Base-by-base conservation (phyloP, 169 alveolate species). In the Plasmodium malariae region DNA sequence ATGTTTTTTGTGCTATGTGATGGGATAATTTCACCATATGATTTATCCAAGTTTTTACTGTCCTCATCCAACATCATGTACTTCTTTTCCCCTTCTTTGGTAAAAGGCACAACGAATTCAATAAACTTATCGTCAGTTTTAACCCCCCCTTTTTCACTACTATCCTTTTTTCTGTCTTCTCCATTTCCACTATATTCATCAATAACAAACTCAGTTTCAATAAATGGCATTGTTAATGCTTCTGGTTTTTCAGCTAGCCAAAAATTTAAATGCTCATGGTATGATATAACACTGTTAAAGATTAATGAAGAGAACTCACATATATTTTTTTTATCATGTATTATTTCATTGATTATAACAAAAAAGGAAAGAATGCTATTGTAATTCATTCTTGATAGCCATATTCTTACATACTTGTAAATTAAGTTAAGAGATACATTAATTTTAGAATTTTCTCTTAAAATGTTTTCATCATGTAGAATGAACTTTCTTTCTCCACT, bases 201-300 rank as follows among this genome's bases (percentile, higher is more conserved):
- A 60, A 45, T n/a, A 2, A 37, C 11, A 67, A 83, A 83, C 28
- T 51, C 73, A 2, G 70, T 36, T 37, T 83, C 91, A 6, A 83
- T 60, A 57, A 83, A 83, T 19, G 91, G 91, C 19, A 21, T 51
- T 24, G 59, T 51, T 14, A 67, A 26, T 6, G 21, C 26, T 2
- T 45, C 60, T 19, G 17, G 11, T 21, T 17, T 83, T 36, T 21
- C n/a, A 11, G 55, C 34, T 30, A 71, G 14, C 92, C 92, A 86
- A 86, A 70, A 86, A 11, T 60, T 0, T 70, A 86, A 57, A 70
- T 86, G 76, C 37, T 86, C 92, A 36, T 63, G 21, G 43, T 86
- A 86, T 0, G 92, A 86, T 51, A 86, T n/a, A 65, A 86, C 87
- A 11, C 62, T 70, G 62, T 86, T 86, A 36, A 86, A 86, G 7